phyloP scores from a whole-genome alignment of 2,329 filamentous ascomycete genomes.

The Cryphonectria radicalis region DNA sequence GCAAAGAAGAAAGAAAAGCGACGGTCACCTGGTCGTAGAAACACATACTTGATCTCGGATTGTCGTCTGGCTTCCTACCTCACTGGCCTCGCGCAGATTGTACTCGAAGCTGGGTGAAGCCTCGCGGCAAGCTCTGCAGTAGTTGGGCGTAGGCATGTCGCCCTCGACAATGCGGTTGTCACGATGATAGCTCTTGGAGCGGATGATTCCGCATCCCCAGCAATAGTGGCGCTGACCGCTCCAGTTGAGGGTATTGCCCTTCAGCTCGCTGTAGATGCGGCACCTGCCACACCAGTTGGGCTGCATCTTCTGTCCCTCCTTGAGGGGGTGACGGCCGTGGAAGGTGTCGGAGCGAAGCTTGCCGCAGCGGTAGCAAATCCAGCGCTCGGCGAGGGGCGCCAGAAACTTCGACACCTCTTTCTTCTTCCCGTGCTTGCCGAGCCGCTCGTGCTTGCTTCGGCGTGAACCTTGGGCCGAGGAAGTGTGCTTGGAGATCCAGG shows the following conservation, averaged over 20 bases:
- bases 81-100: slow-evolving; percentile 27
- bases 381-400: slow-evolving; percentile 28
- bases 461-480: slow-evolving; percentile 20
- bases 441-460: slow-evolving; percentile 24
- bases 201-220: slow-evolving; percentile 29
- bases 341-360: slow-evolving; percentile 45
- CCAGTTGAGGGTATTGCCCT: slow-evolving; percentile 15
- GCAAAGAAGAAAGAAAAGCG: neutral
- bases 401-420: slow-evolving; percentile 14
- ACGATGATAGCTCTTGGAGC: slow-evolving; percentile 26
- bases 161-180: slow-evolving; percentile 20
- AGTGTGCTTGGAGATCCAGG: slow-evolving; percentile 6
- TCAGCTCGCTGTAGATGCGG: slow-evolving; percentile 31
- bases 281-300: slow-evolving; percentile 43
- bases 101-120: slow-evolving; percentile 21
- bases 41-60: slow-evolving; percentile 19
- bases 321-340: slow-evolving; percentile 42
- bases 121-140: slow-evolving; percentile 28
- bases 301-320: slow-evolving; percentile 38
- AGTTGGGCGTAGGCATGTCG: slow-evolving; percentile 23
- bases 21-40: neutral
- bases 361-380: slow-evolving; percentile 50
- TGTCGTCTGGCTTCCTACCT: slow-evolving; percentile 20
- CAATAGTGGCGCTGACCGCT: slow-evolving; percentile 28
- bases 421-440: slow-evolving; percentile 27